Evolutionary conservation across 495 filamentous ascomycete genomes (phyloP).

Genomic region (Cercophora newfieldiana): DNA sequence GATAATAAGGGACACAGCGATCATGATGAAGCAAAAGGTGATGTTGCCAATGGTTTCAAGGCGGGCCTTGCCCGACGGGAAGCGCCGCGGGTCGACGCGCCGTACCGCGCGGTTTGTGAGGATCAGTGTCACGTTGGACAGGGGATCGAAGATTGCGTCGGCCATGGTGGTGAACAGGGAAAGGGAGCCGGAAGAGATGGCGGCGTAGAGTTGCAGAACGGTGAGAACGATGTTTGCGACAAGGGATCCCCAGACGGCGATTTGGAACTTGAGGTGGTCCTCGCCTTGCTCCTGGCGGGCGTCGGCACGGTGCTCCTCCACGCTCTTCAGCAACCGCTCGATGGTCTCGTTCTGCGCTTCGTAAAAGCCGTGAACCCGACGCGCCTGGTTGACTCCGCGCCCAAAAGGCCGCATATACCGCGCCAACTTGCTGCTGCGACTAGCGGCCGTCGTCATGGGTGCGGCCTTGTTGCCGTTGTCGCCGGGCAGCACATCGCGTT

Average conservation of each 20-base stretch:
- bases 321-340: slow-evolving; percentile 84
- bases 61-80: slow-evolving; percentile 90
- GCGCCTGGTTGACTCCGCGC: slow-evolving; percentile 49
- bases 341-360: slow-evolving; percentile 91
- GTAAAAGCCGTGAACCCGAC: slow-evolving; percentile 82
- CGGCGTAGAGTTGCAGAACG: slow-evolving; percentile 83
- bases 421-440: slow-evolving; percentile 22
- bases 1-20: slow-evolving; percentile 82
- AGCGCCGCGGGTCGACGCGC: slow-evolving; percentile 82
- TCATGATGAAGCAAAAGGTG: slow-evolving; percentile 96
- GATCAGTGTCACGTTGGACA: slow-evolving; percentile 87
- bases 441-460: slow-evolving; percentile 39
- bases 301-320: slow-evolving; percentile 82
- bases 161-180: slow-evolving; percentile 98
- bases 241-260: slow-evolving; percentile 90
- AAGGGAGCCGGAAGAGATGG: slow-evolving; percentile 79
- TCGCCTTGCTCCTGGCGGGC: slow-evolving; percentile 77
- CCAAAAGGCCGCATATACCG: slow-evolving; percentile 30
- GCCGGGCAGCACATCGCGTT: slow-evolving; percentile 52
- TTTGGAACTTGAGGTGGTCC: slow-evolving; percentile 80
- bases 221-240: slow-evolving; percentile 79
- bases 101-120: slow-evolving; percentile 85
- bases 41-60: slow-evolving; percentile 98
- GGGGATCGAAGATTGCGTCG: slow-evolving; percentile 91
- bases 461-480: slow-evolving; percentile 28